Percentiles rank a stretch among this genome's conserved stretches.
These are phyloP conservation scores for Phyllostachys edulis DNA, from an alignment of 176 grass and related monocot genomes.

Conservation along the genomic window DNA sequence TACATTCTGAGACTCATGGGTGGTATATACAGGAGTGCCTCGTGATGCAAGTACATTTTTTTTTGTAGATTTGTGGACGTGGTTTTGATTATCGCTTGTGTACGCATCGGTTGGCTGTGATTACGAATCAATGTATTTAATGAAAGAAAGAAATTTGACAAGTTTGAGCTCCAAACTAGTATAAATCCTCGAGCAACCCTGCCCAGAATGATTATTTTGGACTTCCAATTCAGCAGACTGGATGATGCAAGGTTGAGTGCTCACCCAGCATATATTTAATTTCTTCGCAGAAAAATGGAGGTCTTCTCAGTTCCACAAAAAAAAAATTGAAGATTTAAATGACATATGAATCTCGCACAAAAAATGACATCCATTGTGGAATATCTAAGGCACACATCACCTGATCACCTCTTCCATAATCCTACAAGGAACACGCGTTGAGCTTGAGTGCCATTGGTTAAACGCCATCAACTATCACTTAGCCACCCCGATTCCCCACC, in stretches of 20 bases:
- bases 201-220: neutral
- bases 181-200: neutral
- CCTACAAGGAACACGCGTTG: too few relatives aligned
- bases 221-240: neutral
- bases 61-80: neutral
- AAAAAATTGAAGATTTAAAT: neutral
- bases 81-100: neutral
- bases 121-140: neutral
- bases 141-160: neutral
- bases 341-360: too few relatives aligned
- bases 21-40: neutral
- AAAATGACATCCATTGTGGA: neutral
- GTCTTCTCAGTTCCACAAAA: neutral
- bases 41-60: constrained; percentile 9
- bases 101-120: neutral
- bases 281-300: neutral
- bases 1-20: neutral
- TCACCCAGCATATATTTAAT: neutral
- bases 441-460: too few relatives aligned
- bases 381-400: too few relatives aligned
- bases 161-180: neutral
- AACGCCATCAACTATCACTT: neutral
- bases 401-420: too few relatives aligned
- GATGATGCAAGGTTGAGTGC: neutral
- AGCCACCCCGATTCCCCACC: neutral